Evolutionary conservation across 768 basidiomycete species (phyloP), one percentile per base, ranked within the genome.

Genomic region (Tephrocybe sp.): DNA sequence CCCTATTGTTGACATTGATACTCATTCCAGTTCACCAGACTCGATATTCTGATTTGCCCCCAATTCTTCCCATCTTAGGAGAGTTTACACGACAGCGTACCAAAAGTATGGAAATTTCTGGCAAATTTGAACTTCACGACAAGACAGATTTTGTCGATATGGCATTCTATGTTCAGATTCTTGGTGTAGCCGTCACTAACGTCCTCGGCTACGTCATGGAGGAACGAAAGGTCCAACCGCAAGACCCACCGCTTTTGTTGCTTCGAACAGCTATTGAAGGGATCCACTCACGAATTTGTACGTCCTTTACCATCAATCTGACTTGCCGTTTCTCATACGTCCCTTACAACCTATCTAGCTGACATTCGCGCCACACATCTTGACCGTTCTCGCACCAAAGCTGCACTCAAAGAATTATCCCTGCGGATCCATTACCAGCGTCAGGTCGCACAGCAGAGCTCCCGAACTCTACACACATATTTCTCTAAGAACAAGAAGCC

Each of bases 331-430:
- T 35, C 31, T 47, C 47, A 32, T 30, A 21, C 31, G 28, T 16
- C 31, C 15, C 30, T n/a, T 24, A 15, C 9, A 32, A 16, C 27
- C 26, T 28, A 30, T 35, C 11, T 51, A 89, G 87, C 79, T 38
- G 89, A 91, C 61, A 83, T 82, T 2, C 84, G 87, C 38, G 87
- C 86, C 22, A 81, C 84, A 1, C 80, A 87, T 63, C 72, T 92
- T 27, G 88, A 90, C 53, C 82, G 89, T 39, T 88, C 89, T 2
- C 76, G 85, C 48, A 77, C 82, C 4, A 92, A 91, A 57, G 84
- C 81, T 2, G 76, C 77, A 0, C 64, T 90, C 41, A 86, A 90
- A 60, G 79, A 78, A 36, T 64, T 89, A 12, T 71, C 78, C 8
- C 76, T 86, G 70, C 78, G 83, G 19, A 66, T 90, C 11, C 64